Conservation (phyloP, 2,329 filamentous ascomycete species). For the Fusarium pseudocircinatum region DNA sequence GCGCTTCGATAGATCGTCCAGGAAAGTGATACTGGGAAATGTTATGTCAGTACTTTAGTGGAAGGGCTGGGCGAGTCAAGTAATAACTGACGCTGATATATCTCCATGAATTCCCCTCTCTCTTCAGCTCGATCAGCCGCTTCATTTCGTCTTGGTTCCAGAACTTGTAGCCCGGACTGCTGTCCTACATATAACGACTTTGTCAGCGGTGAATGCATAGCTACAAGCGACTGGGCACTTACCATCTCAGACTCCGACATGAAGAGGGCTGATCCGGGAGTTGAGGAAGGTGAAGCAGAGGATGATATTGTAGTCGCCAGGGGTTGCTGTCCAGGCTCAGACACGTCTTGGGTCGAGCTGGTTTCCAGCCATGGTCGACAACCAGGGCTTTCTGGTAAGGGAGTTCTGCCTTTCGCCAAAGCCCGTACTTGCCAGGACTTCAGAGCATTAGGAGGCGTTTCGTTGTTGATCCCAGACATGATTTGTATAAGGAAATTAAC, state of each 20-base stretch:
- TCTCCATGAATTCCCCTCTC: neutral
- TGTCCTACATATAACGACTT: neutral
- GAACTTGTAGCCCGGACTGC: neutral
- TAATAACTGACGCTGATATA: neutral
- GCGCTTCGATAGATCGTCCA: neutral
- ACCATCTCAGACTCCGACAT: neutral
- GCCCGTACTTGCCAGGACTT: neutral
- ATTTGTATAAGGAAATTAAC: neutral
- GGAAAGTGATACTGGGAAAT: neutral
- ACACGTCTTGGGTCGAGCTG: neutral
- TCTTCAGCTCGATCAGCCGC: neutral
- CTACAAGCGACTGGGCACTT: neutral
- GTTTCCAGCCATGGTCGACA: neutral
- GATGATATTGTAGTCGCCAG: neutral
- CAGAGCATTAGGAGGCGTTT: neutral
- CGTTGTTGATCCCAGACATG: neutral
- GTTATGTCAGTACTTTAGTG: neutral
- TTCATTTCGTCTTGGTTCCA: neutral
- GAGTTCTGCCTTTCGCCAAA: neutral
- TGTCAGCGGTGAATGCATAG: neutral
- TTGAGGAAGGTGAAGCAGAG: neutral
- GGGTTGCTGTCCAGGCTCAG: neutral
- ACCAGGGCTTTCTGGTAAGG: neutral
- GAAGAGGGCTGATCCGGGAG: neutral
- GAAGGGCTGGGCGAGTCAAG: too few species aligned